phyloP scores from a whole-genome alignment of 306 rosid species.

The Ziziphus jujuba region DNA sequence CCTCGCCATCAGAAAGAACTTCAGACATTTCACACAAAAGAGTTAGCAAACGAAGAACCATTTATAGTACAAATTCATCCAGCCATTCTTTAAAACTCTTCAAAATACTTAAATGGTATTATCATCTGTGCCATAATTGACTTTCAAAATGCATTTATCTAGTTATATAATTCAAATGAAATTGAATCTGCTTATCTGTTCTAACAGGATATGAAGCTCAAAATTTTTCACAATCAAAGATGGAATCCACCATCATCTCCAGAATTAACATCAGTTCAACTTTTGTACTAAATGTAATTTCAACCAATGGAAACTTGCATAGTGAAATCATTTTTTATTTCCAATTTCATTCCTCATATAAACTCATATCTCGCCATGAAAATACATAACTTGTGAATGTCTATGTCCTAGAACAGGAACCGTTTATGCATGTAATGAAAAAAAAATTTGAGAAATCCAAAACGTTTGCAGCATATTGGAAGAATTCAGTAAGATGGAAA shows the following conservation, averaged over 20 bases:
- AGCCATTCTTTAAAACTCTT: slow-evolving; percentile 1
- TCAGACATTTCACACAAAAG: slow-evolving; percentile 16
- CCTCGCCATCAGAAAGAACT: slow-evolving; percentile 42
- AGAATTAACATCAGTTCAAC: neutral
- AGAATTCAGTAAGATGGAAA: neutral
- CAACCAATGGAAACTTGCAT: too few species aligned
- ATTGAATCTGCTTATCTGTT: neutral
- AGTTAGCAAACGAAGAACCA: neutral
- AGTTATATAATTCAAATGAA: neutral
- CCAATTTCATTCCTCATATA: too few species aligned
- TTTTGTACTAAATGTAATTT: too few species aligned
- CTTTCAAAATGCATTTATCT: neutral
- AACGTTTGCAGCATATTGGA: neutral
- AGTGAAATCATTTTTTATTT: too few species aligned
- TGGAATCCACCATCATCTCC: neutral
- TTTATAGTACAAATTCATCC: neutral
- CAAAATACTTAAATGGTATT: neutral
- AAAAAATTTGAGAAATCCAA: neutral
- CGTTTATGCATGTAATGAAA: too few species aligned
- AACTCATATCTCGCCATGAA: too few species aligned
- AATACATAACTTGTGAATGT: too few species aligned
- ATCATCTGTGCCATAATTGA: neutral
- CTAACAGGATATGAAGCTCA: neutral
- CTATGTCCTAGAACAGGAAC: too few species aligned
- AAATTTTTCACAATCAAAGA: neutral